Evolutionary conservation across 2,329 filamentous ascomycete species (phyloP), one percentile per base, ranked within the genome.

Genomic region (Trichoderma pleuroti): DNA sequence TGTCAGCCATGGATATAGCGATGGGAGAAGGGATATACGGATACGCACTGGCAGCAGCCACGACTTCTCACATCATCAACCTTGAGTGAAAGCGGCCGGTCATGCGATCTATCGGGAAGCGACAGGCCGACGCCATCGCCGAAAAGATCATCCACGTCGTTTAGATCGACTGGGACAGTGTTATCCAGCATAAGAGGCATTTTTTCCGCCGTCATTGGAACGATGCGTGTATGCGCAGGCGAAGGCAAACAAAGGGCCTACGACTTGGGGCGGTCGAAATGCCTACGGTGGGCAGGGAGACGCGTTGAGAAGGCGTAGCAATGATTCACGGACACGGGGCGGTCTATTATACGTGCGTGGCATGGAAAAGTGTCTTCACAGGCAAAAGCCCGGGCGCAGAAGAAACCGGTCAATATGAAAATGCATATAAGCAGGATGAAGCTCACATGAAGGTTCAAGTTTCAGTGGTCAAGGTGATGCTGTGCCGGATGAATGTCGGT

Each of bases 41-140:
- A 21, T 56, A 74, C 90, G 82, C 88, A 96, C 93, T 94, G 92
- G 84, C 91, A 93, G 79, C 92, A 96, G 18, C 93, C 93, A 71
- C 88, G 88, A 71, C 86, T 84, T 74, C 92, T 89, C 75, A 96
- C 84, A 76, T 97, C 92, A 78, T 96, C 92, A 46, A 97, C 81
- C 70, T 92, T 88, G 76, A 91, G 88, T 39, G 89, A 86, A 24
- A 97, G 85, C 70, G 91, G 88, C 79, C 91, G 93, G 46, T 76
- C 76, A 62, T 78, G 79, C 4, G 75, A 69, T 42, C 77, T 73
- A 26, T 90, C 80, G 14, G 86, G 82, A 18, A 92, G 81, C 59
- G 84, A 85, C 72, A 87, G 78, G 74, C 88, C 87, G 78, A 88
- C 86, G 73, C 89, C 86, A 78, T 93, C 92, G 46, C 90, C 92